Evolutionary conservation across 495 filamentous ascomycete species (phyloP), one percentile per base, ranked within the genome.

Genomic region (Cetradonia linearis): DNA sequence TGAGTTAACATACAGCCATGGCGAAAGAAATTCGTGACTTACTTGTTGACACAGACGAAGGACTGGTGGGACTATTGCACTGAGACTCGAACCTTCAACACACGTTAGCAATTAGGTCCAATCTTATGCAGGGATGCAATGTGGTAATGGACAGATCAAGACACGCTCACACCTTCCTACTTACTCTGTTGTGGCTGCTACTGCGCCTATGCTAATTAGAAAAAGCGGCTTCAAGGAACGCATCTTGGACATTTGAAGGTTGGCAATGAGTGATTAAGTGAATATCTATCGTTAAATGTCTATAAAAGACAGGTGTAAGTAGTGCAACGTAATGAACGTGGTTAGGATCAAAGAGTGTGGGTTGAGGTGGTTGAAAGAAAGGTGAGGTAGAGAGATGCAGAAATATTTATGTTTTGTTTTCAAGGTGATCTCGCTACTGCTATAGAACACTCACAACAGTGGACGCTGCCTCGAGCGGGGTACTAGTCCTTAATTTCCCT

Each of bases 151-250:
- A 25, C 27, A 38, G 20, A 34, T 38, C 23, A 56, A 42, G 27
- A 31, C 13, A 46, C 9, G 9, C 13, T 34, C 10, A 28, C 30
- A 10, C 31, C 50, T 54, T 34, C 31, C n/a, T 20, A 47, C 59
- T 37, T 47, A 61, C 59, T 47, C 40, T 54, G 50, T 28, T 14
- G 28, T 47, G 49, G 50, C 31, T 20, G 59, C 50, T 34, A 53
- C 38, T 34, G 40, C 50, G n/a, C 59, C n/a, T 18, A 61, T 31
- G 37, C 59, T 50, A 55, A 61, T n/a, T 7, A 61, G 59, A 30
- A 61, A 23, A 42, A 61, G 36, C 8, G 59, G 49, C 36, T 55
- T 55, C 3, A 61, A 18, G 18, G 38, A 34, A 47, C 30, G 49
- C 59, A 61, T 61, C 5, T 23, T 61, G 50, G 27, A 7, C 11